A percentile compares a stretch with the other conserved stretches of the same genome.
Conservation (phyloP, 2,329 filamentous ascomycete genomes). For the Blastomyces silverae region DNA sequence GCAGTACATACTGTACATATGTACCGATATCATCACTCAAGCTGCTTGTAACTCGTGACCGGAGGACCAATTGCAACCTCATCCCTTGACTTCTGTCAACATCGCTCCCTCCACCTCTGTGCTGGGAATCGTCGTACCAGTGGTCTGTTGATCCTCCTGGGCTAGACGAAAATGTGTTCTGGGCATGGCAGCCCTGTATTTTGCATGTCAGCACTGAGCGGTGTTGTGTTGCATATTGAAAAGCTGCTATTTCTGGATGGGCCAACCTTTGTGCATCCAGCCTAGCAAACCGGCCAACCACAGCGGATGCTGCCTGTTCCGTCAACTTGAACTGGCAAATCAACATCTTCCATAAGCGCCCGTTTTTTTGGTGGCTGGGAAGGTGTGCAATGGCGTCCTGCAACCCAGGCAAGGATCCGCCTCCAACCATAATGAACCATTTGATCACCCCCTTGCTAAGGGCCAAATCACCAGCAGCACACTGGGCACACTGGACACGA, state of each 20-base stretch:
- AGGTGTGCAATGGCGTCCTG: neutral
- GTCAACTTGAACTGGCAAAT: slow-evolving; percentile 6
- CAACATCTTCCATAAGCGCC: slow-evolving; percentile 6
- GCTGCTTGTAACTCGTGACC: too few relatives aligned
- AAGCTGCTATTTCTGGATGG: slow-evolving; percentile 3
- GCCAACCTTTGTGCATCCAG: neutral
- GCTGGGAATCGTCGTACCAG: neutral
- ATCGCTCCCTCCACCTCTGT: neutral
- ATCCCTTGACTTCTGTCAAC: neutral
- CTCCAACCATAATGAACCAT: too few relatives aligned
- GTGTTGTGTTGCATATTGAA: neutral
- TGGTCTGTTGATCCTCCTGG: neutral
- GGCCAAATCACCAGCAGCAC: neutral
- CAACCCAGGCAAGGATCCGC: neutral
- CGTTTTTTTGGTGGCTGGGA: slow-evolving; percentile 6
- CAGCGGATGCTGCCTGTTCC: neutral
- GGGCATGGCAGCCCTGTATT: neutral
- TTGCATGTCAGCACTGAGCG: neutral
- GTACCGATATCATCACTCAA: too few relatives aligned
- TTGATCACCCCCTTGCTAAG: neutral
- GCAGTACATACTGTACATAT: too few relatives aligned
- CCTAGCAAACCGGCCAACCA: neutral
- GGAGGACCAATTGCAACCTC: too few relatives aligned
- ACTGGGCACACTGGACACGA: too few relatives aligned
- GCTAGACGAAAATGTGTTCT: neutral